Conservation (phyloP, 148 eudicot species). For the Cornus florida region DNA sequence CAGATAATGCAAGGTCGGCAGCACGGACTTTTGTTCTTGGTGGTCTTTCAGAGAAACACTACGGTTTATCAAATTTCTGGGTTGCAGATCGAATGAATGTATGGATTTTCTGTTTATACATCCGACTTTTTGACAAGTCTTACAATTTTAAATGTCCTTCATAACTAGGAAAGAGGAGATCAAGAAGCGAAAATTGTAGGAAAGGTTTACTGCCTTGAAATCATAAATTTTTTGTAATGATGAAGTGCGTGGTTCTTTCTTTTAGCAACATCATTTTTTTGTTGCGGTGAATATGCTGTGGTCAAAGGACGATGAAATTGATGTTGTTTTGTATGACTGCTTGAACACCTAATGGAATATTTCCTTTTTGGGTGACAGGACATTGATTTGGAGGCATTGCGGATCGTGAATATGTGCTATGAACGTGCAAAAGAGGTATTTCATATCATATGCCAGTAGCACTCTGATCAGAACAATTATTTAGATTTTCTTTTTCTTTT, state of each 20-base stretch:
- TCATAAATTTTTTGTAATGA: no score
- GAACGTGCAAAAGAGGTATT: conserved; percentile 78
- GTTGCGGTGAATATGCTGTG: no score
- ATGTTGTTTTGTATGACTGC: neutral
- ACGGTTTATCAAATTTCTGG: conserved; percentile 84
- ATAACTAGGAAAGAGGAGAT: neutral
- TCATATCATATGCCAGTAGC: neutral
- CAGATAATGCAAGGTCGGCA: conserved; percentile 87
- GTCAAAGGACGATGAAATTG: no score
- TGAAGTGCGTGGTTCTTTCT: neutral
- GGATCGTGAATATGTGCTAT: conserved; percentile 66
- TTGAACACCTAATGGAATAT: neutral
- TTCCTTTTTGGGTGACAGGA: conserved; percentile 41
- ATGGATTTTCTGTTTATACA: conserved; percentile 20
- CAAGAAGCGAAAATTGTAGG: neutral
- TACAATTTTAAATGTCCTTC: neutral
- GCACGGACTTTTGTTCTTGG: conserved; percentile 82
- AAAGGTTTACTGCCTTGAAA: neutral
- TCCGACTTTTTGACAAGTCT: neutral
- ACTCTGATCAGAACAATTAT: neutral
- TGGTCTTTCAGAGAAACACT: conserved; percentile 80
- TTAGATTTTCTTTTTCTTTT: conserved; percentile 1
- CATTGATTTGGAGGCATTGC: conserved; percentile 72
- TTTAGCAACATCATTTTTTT: no score
- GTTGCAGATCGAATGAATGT: conserved; percentile 63